Percentiles rank a stretch among this genome's conserved stretches.
Evolutionary conservation across 805 yeast species (phyloP).

Genomic region (Kluyveromyces aestuarii): DNA sequence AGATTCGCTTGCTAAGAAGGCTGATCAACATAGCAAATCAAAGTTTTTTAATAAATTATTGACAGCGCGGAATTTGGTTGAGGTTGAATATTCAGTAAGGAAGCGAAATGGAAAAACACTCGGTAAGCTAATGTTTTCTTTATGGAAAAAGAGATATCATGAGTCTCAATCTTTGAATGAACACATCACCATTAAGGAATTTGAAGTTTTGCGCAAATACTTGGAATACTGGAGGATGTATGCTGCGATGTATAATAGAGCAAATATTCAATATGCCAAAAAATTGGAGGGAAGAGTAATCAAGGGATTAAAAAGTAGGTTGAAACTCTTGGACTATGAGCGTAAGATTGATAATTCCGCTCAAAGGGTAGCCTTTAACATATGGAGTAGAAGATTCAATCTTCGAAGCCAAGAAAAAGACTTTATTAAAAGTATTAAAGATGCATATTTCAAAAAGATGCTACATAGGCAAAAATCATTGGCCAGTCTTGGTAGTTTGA

Average conservation of each 20-base stretch:
- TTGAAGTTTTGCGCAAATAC: neutral
- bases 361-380: neutral
- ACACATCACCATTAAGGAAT: conserved; percentile 4
- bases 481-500: neutral
- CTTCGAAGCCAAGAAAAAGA: neutral
- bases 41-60: neutral
- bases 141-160: conserved; percentile 17
- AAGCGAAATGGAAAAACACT: conserved; percentile 4
- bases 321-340: neutral
- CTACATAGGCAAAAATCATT: neutral
- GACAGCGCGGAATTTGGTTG: neutral
- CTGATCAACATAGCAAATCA: neutral
- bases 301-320: neutral
- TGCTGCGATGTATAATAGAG: neutral
- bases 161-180: conserved; percentile 10
- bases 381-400: conserved; percentile 8
- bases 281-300: neutral
- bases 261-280: neutral
- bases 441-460: conserved; percentile 5
- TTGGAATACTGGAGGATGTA: conserved; percentile 5
- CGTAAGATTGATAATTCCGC: neutral
- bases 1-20: neutral
- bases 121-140: conserved; percentile 7
- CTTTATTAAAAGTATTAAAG: neutral
- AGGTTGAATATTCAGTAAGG: neutral